A percentile compares a stretch with the other conserved stretches of the same genome.
phyloP scores from a whole-genome alignment of 768 basidiomycete species.

The Boletus coccyginus region DNA sequence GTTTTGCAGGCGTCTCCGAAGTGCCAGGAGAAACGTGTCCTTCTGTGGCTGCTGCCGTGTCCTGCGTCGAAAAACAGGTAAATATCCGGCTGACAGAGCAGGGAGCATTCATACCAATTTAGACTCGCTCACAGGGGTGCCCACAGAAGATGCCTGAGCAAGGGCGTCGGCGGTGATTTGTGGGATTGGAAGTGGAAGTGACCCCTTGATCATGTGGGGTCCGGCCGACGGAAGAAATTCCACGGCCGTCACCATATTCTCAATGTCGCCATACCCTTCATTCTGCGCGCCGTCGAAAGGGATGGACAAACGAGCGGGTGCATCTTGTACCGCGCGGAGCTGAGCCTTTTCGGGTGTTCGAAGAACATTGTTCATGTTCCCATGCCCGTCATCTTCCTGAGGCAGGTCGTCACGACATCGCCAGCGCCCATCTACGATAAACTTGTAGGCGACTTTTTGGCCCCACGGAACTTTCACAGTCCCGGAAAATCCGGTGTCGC shows the following conservation, averaged over 20 bases:
- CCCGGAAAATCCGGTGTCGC: slow-evolving; percentile 53
- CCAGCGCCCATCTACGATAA: slow-evolving; percentile 76
- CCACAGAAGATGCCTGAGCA: slow-evolving; percentile 23
- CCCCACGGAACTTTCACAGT: slow-evolving; percentile 57
- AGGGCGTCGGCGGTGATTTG: slow-evolving; percentile 17
- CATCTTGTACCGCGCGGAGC: not conserved
- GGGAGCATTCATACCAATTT: slow-evolving; percentile 12
- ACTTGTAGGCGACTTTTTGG: slow-evolving; percentile 70
- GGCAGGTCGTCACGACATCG: slow-evolving; percentile 49
- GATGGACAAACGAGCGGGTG: slow-evolving; percentile 16
- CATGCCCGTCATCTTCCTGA: slow-evolving; percentile 57
- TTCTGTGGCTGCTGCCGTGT: slow-evolving; percentile 24
- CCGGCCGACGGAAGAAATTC: slow-evolving; percentile 19
- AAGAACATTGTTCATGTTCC: slow-evolving; percentile 72
- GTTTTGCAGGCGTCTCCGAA: not conserved
- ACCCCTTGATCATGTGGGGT: slow-evolving; percentile 1
- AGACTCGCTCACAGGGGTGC: slow-evolving; percentile 31
- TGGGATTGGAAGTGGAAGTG: slow-evolving; percentile 15
- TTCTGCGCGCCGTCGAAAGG: not conserved
- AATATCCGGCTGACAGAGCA: not conserved
- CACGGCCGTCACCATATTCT: slow-evolving; percentile 26
- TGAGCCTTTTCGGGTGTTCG: slow-evolving; percentile 47
- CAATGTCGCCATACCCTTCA: slow-evolving; percentile 12
- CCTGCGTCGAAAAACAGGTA: slow-evolving; percentile 3
- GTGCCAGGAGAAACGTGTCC: slow-evolving; percentile 4